Conservation (phyloP, 805 yeast species). For the Starmerella riodocensis region DNA sequence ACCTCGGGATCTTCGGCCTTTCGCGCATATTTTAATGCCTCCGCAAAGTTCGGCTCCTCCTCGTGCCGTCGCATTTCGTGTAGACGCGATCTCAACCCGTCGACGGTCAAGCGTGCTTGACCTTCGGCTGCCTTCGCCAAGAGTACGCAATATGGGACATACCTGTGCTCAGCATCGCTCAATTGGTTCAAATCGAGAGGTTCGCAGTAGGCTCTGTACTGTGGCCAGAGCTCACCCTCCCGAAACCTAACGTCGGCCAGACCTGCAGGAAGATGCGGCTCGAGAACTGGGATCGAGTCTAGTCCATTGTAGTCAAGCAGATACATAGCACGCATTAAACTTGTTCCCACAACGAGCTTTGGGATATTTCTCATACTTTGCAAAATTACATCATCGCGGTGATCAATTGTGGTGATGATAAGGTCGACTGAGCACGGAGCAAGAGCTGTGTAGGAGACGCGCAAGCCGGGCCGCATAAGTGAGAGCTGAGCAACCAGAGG, state of each 20-base stretch:
- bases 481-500: not conserved
- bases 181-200: constrained; percentile 37
- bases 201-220: constrained; percentile 39
- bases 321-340: constrained; percentile 1
- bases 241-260: constrained; percentile 51
- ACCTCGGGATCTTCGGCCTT: constrained; percentile 28
- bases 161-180: constrained; percentile 36
- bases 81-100: constrained; percentile 18
- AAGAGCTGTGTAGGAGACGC: not conserved
- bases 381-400: not conserved
- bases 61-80: constrained; percentile 29
- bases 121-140: constrained; percentile 37
- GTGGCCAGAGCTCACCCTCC: constrained; percentile 51
- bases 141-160: constrained; percentile 57
- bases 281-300: constrained; percentile 36
- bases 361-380: not conserved
- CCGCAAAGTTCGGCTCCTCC: constrained; percentile 39
- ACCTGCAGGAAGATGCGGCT: constrained; percentile 47
- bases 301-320: not conserved
- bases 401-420: not conserved
- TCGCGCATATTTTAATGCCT: constrained; percentile 37
- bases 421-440: not conserved
- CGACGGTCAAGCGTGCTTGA: not conserved
- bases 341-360: constrained; percentile 1
- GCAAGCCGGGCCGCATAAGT: not conserved